Percentiles rank a stretch among this genome's conserved stretches.
These are phyloP conservation scores for Beauveria sp. DNA, from an alignment of 2,329 filamentous ascomycete species.

Conservation along the genomic window DNA sequence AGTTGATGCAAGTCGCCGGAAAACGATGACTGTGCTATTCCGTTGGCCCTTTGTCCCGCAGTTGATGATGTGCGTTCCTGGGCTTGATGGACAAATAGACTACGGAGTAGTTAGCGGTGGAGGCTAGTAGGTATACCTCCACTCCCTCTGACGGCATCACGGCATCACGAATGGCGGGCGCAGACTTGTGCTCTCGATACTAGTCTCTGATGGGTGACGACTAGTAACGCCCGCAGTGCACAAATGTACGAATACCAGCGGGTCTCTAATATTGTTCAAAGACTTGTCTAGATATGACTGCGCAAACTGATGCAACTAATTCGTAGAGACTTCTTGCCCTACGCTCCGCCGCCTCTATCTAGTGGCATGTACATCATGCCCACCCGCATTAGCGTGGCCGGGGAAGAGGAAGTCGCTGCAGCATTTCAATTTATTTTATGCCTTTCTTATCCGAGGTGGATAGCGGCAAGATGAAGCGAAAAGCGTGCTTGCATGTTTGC, in stretches of 20 bases:
- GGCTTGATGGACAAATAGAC: too few relatives aligned
- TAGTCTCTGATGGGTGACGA: neutral
- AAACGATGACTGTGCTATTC: neutral
- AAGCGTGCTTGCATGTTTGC: too few relatives aligned
- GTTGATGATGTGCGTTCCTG: too few relatives aligned
- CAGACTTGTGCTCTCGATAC: neutral
- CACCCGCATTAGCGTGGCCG: neutral
- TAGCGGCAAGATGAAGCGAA: neutral
- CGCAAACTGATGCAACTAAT: neutral
- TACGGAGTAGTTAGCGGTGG: too few relatives aligned
- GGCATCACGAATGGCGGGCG: neutral
- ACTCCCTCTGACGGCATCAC: neutral
- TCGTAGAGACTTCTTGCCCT: neutral
- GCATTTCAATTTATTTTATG: neutral
- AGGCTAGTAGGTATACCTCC: neutral
- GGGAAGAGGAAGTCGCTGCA: neutral
- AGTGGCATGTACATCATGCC: neutral
- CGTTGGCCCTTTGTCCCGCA: neutral
- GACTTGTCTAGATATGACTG: neutral
- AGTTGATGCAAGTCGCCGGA: neutral
- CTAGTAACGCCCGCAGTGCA: neutral
- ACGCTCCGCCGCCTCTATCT: neutral
- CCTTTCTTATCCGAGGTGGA: neutral
- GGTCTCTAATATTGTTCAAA: neutral
- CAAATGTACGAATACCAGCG: too few relatives aligned